A percentile compares a stretch with the other conserved stretches of the same genome.
These are phyloP conservation scores for Ziziphus jujuba DNA, from an alignment of 306 rosid genomes.

Conservation along the genomic window DNA sequence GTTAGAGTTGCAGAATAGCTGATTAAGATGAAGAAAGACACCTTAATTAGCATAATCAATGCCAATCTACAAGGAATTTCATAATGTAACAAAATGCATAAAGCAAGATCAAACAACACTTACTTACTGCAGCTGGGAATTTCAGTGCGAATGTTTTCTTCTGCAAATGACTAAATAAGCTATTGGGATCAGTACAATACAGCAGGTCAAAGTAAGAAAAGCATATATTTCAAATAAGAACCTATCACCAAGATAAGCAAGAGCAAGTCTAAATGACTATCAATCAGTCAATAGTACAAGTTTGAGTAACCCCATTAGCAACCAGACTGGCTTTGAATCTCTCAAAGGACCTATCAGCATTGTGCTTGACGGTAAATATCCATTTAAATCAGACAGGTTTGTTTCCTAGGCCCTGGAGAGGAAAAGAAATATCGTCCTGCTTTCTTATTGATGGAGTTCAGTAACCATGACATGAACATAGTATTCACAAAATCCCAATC, in stretches of 20 bases:
- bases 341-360: too few relatives aligned
- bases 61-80: slow-evolving; percentile 11
- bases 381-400: too few relatives aligned
- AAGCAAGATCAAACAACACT: slow-evolving; percentile 42
- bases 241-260: neutral
- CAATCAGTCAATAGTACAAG: too few relatives aligned
- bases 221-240: slow-evolving; percentile 7
- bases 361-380: too few relatives aligned
- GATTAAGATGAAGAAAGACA: slow-evolving; percentile 26
- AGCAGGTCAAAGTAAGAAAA: neutral
- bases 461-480: too few relatives aligned
- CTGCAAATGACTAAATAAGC: slow-evolving; percentile 58
- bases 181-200: slow-evolving; percentile 34
- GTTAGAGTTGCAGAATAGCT: slow-evolving; percentile 66
- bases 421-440: too few relatives aligned
- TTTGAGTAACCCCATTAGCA: too few relatives aligned
- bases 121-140: slow-evolving; percentile 67
- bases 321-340: too few relatives aligned
- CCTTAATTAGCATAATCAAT: slow-evolving; percentile 24
- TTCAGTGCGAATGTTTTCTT: slow-evolving; percentile 54
- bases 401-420: too few relatives aligned
- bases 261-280: too few relatives aligned
- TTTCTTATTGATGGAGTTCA: too few relatives aligned
- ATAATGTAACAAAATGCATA: slow-evolving; percentile 19
- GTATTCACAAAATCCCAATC: too few relatives aligned